Base-by-base conservation (phyloP, 495 filamentous ascomycete species). In the Letharia lupina region DNA sequence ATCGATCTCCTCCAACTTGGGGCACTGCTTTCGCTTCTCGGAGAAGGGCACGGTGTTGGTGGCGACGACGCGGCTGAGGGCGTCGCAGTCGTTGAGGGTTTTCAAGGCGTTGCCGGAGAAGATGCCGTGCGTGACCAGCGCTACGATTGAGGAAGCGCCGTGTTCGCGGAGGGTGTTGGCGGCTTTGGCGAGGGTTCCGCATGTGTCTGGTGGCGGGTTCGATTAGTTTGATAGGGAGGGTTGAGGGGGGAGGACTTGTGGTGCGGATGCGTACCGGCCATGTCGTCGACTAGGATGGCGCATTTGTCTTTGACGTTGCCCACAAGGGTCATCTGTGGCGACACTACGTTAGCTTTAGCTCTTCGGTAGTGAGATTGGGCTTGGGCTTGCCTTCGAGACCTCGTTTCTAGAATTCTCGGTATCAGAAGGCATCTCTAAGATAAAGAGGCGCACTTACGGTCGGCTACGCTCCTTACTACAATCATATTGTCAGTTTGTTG, bases 101-200 rank as follows among this genome's bases (percentile, higher is more conserved):
- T 93, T 89, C 64, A 96, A 93, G 40, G 94, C 94, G 70, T 91
- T 89, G 6, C 94, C 94, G 66, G 89, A 93, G 41, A 98, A 79
- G 65, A 98, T 97, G 42, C 93, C 94, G 75, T 98, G 94, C 4
- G 94, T 97, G 61, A 98, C 95, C 64, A 98, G 91, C 42, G 95
- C 94, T 62, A 96, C 87, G 61, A 93, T 91, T 71, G 93, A 86
- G 67, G 83, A 84, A 1, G 94, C 94, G 58, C 91, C 90, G 76
- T 98, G 89, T 69, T 91, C 83, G 78, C 93, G 92, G 57, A 96
- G 87, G 1, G 91, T 93, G 44, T 93, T 86, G 54, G 94, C 93
- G 20, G 94, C 95, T 78, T 96, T 98, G 70, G 84, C 89, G 20
- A 96, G 87, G 12, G 92, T 96, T 65, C 94, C 95, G 74, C 95